phyloP scores from a whole-genome alignment of 1,284 basidiomycete species.

The Fomitopsis palustris region DNA sequence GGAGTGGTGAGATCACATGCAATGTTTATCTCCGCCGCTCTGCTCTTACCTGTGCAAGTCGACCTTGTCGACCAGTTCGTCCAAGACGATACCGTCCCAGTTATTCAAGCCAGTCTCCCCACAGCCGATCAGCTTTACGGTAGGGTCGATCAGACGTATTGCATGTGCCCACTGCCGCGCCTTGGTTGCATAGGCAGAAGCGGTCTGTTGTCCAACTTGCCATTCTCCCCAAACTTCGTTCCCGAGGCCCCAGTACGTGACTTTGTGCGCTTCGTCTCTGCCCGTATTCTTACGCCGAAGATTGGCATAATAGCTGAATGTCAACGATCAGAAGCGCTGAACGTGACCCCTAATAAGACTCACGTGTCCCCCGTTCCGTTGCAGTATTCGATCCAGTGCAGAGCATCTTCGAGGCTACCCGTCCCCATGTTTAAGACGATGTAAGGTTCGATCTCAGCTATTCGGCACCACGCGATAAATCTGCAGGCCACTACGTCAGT shows the following conservation, averaged over 20 bases:
- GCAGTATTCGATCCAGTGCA: conserved; percentile 69
- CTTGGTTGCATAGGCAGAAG: conserved; percentile 54
- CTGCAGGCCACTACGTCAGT: background rate
- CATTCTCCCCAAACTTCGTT: conserved; percentile 62
- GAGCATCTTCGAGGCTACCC: conserved; percentile 57
- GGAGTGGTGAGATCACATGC: background rate
- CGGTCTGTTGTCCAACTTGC: conserved; percentile 63
- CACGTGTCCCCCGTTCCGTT: conserved; percentile 41
- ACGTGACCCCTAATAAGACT: conserved; percentile 22
- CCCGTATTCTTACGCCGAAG: conserved; percentile 54
- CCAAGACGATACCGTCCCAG: conserved; percentile 35
- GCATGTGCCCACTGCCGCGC: conserved; percentile 66
- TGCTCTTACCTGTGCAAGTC: conserved; percentile 29
- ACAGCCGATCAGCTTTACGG: conserved; percentile 55
- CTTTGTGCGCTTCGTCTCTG: conserved; percentile 52
- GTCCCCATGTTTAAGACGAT: conserved; percentile 38
- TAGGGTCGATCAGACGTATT: conserved; percentile 56
- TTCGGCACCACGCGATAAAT: conserved; percentile 46
- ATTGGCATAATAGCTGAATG: conserved; percentile 53
- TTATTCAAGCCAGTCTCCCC: conserved; percentile 47
- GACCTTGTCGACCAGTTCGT: conserved; percentile 31
- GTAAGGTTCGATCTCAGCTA: conserved; percentile 52
- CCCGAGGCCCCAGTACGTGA: conserved; percentile 29
- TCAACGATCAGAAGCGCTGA: too few species aligned
- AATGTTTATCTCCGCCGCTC: background rate